Evolutionary conservation across 345 rosid species (phyloP).

Genomic region (Brassica carinata): DNA sequence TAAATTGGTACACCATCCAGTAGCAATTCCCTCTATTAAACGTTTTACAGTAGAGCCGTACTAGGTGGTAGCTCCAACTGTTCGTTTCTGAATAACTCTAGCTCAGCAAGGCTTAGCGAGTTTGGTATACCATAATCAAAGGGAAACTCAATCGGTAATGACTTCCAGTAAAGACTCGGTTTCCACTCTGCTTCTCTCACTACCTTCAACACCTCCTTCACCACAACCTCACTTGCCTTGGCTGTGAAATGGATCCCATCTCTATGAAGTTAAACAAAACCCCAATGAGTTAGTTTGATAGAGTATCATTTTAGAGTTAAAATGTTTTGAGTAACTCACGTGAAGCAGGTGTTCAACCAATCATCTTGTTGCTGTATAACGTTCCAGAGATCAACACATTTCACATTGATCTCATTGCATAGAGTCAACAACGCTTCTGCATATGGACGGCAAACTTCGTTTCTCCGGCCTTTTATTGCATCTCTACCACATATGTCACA

Average conservation of each 20-base stretch:
- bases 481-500: constrained; percentile 24
- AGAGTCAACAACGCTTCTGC: constrained; percentile 71
- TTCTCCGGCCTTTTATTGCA: constrained; percentile 51
- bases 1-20: constrained; percentile 13
- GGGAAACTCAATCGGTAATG: constrained; percentile 54
- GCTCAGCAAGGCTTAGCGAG: constrained; percentile 9
- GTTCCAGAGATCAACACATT: constrained; percentile 69
- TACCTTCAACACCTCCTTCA: constrained; percentile 59
- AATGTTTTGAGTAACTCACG: constrained; percentile 50
- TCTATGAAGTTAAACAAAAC: constrained; percentile 37
- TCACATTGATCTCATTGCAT: constrained; percentile 62
- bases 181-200: constrained; percentile 72
- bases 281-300: background rate
- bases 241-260: constrained; percentile 79
- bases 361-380: constrained; percentile 59
- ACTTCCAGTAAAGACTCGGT: constrained; percentile 68
- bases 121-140: constrained; percentile 45
- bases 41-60: constrained; percentile 17
- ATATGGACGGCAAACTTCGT: constrained; percentile 59
- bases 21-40: background rate
- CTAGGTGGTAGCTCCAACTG: constrained; percentile 19
- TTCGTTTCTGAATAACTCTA: constrained; percentile 30
- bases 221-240: constrained; percentile 65
- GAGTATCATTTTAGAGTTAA: background rate
- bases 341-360: constrained; percentile 69